phyloP scores from a whole-genome alignment of 2,329 filamentous ascomycete species.

The Penicillium sp. region DNA sequence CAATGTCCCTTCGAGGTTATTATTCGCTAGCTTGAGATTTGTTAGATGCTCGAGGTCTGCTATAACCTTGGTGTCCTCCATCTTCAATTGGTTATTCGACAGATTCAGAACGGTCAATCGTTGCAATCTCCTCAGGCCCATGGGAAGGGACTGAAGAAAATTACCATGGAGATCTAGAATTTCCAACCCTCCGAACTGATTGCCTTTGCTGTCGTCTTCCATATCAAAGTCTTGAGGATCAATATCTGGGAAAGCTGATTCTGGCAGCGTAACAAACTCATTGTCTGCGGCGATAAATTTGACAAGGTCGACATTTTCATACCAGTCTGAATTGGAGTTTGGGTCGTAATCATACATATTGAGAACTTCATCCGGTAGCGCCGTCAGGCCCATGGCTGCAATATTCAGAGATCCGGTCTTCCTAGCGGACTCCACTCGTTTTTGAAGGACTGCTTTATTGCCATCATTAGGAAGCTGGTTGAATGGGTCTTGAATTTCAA shows the following conservation, averaged over 20 bases:
- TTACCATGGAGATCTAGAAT: slow-evolving; percentile 85
- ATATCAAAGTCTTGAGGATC: slow-evolving; percentile 55
- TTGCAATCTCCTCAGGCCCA: slow-evolving; percentile 69
- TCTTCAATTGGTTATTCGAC: slow-evolving; percentile 75
- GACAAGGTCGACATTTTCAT: slow-evolving; percentile 82
- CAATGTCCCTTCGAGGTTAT: slow-evolving; percentile 66
- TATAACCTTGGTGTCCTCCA: slow-evolving; percentile 68
- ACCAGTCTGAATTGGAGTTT: slow-evolving; percentile 68
- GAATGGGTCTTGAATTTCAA: slow-evolving; percentile 43
- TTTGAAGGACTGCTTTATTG: slow-evolving; percentile 64
- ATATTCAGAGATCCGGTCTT: slow-evolving; percentile 82
- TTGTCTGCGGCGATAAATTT: slow-evolving; percentile 87
- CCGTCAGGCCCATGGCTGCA: slow-evolving; percentile 72
- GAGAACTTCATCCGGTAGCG: slow-evolving; percentile 77
- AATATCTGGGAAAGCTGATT: slow-evolving; percentile 72
- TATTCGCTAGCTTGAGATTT: slow-evolving; percentile 78
- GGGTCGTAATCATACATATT: slow-evolving; percentile 83
- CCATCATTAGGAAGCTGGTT: slow-evolving; percentile 58
- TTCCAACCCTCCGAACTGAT: slow-evolving; percentile 79
- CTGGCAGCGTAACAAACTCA: slow-evolving; percentile 70
- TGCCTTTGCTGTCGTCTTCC: slow-evolving; percentile 63
- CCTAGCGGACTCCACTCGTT: slow-evolving; percentile 68
- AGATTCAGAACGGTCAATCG: slow-evolving; percentile 78
- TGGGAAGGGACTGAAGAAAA: slow-evolving; percentile 64
- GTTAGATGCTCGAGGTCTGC: slow-evolving; percentile 67